Evolutionary conservation across 2,329 filamentous ascomycete genomes (phyloP).

Genomic region (Colletotrichum sp.): DNA sequence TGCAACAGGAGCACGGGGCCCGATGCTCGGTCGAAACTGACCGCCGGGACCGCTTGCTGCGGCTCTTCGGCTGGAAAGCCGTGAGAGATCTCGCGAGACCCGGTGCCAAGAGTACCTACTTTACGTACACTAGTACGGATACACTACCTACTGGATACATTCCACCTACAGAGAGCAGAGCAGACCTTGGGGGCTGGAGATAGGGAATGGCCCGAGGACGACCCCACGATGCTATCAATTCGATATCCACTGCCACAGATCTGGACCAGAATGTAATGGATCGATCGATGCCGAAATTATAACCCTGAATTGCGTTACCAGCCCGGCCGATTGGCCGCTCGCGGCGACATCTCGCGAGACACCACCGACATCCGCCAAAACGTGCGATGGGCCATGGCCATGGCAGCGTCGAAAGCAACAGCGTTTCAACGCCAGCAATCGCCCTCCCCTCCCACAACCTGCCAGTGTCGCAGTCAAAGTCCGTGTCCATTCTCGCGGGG

Average conservation of each 20-base stretch:
- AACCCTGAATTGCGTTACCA: not conserved
- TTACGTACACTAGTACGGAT: not conserved
- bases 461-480: not conserved
- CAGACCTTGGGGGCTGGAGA: not conserved
- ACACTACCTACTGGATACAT: not conserved
- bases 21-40: slow-evolving; percentile 4
- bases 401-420: not conserved
- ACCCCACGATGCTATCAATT: not conserved
- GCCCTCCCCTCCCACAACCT: not conserved
- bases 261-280: not conserved
- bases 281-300: not conserved
- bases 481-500: not conserved
- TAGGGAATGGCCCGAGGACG: not conserved
- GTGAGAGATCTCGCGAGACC: not conserved
- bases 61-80: not conserved
- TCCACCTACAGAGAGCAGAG: not conserved
- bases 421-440: not conserved
- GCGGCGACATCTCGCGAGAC: not conserved
- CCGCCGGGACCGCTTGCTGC: not conserved
- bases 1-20: not conserved
- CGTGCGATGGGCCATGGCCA: not conserved
- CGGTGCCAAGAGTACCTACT: not conserved
- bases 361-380: not conserved
- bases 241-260: not conserved
- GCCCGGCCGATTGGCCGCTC: not conserved